Evolutionary conservation across 805 yeast genomes (phyloP).

Genomic region (Wickerhamiella nectarea): DNA sequence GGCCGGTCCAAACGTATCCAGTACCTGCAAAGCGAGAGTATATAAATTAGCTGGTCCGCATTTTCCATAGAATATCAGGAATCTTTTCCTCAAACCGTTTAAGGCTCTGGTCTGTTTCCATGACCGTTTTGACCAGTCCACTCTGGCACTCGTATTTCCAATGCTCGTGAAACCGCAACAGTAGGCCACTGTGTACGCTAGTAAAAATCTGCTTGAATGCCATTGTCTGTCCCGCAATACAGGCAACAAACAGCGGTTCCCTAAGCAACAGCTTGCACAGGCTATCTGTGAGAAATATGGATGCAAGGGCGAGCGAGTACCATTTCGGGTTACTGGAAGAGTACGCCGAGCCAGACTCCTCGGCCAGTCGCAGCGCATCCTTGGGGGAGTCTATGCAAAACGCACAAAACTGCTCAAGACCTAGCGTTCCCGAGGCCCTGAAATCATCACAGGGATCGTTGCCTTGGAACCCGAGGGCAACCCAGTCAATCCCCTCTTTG

Average conservation of each 20-base stretch:
- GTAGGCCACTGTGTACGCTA: constrained; percentile 14
- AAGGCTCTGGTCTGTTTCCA: constrained; percentile 21
- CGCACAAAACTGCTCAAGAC: constrained; percentile 17
- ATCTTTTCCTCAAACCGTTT: constrained; percentile 12
- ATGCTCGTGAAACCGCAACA: constrained; percentile 18
- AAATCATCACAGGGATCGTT: constrained; percentile 28
- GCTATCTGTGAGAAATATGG: constrained; percentile 22
- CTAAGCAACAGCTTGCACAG: constrained; percentile 11
- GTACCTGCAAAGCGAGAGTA: not conserved
- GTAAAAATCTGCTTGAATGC: constrained; percentile 3
- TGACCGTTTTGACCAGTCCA: constrained; percentile 18
- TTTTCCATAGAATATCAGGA: constrained; percentile 4
- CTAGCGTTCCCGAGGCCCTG: constrained; percentile 25
- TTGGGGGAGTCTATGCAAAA: constrained; percentile 17
- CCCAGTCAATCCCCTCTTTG: constrained; percentile 22
- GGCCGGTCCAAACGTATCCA: not conserved
- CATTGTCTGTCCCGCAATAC: constrained; percentile 5
- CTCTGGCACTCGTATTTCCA: constrained; percentile 18
- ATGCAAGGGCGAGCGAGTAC: constrained; percentile 26
- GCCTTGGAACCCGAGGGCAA: constrained; percentile 29
- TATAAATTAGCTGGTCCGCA: not conserved
- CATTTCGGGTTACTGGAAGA: constrained; percentile 17
- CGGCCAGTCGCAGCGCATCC: constrained; percentile 11
- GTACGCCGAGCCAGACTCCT: constrained; percentile 20
- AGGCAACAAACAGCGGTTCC: constrained; percentile 12